Conservation (phyloP, 768 basidiomycete genomes). For the Suillus lakei region DNA sequence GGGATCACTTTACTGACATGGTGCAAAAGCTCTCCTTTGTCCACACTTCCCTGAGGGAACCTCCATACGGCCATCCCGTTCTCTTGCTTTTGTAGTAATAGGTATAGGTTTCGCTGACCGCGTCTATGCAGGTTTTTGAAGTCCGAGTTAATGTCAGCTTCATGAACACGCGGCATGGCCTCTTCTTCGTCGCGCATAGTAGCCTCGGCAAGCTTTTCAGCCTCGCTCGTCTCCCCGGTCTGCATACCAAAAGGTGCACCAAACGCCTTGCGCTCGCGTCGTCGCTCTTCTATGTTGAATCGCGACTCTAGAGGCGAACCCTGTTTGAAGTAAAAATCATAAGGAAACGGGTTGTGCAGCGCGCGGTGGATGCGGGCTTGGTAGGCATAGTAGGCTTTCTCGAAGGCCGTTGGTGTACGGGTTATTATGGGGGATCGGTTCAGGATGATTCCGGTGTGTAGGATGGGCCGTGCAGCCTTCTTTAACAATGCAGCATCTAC, state of each 20-base stretch:
- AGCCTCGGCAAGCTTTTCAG: constrained; percentile 61
- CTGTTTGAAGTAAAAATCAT: constrained; percentile 92
- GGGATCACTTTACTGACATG: constrained; percentile 52
- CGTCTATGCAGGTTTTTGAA: constrained; percentile 78
- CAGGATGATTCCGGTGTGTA: constrained; percentile 71
- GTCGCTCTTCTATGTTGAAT: constrained; percentile 76
- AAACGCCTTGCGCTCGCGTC: constrained; percentile 75
- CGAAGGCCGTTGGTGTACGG: constrained; percentile 72
- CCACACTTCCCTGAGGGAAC: constrained; percentile 73
- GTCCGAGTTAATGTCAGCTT: constrained; percentile 64
- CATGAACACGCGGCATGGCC: constrained; percentile 62
- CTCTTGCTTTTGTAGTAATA: constrained; percentile 64
- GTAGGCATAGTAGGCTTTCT: constrained; percentile 83
- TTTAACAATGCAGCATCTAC: constrained; percentile 31
- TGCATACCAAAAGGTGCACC: constrained; percentile 61
- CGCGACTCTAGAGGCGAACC: constrained; percentile 84
- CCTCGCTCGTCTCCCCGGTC: constrained; percentile 47
- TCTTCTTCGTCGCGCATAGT: constrained; percentile 66
- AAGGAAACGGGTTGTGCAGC: constrained; percentile 85
- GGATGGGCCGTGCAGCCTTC: constrained; percentile 36
- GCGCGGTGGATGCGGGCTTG: constrained; percentile 83
- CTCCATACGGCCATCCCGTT: constrained; percentile 67
- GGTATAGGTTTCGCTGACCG: constrained; percentile 86
- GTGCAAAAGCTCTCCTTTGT: constrained; percentile 74
- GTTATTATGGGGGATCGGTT: constrained; percentile 81